Conservation (phyloP, 805 yeast genomes). For the Ogataea paraovalis region DNA sequence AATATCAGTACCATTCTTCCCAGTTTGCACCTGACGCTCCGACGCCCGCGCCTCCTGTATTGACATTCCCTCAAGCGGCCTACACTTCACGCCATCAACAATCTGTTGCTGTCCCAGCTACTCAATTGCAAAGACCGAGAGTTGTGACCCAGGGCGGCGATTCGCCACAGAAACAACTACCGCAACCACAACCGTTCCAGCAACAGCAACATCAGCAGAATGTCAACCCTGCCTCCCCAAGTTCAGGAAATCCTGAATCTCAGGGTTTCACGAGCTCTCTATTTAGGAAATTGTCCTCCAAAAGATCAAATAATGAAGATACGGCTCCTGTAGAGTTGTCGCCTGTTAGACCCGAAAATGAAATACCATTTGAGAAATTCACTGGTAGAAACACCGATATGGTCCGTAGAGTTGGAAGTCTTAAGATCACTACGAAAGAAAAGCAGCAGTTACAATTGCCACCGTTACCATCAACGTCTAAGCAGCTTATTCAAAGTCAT, state of each 20-base stretch:
- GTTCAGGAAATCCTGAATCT: neutral
- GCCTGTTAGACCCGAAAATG: conserved; percentile 12
- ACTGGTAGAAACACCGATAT: conserved; percentile 18
- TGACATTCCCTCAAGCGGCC: conserved; percentile 39
- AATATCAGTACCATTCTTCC: conserved; percentile 29
- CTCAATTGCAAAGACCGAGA: conserved; percentile 17
- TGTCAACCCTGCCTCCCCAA: neutral
- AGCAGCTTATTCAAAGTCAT: conserved; percentile 28
- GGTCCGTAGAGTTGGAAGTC: conserved; percentile 57
- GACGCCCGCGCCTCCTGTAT: conserved; percentile 23
- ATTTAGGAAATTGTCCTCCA: conserved; percentile 33
- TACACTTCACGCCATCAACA: conserved; percentile 35
- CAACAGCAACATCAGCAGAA: conserved; percentile 5
- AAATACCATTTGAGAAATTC: conserved; percentile 13
- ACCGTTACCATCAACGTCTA: conserved; percentile 27
- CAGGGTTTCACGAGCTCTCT: conserved; percentile 24
- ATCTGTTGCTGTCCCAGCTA: conserved; percentile 19
- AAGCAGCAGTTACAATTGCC: conserved; percentile 35
- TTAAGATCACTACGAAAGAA: conserved; percentile 58
- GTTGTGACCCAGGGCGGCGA: conserved; percentile 10
- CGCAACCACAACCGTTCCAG: conserved; percentile 13
- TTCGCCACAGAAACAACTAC: conserved; percentile 15
- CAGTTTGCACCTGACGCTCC: conserved; percentile 37
- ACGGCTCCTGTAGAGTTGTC: conserved; percentile 15
- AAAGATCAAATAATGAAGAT: conserved; percentile 17